Conservation (phyloP, 2,329 filamentous ascomycete genomes). For the Ascochyta lentis region DNA sequence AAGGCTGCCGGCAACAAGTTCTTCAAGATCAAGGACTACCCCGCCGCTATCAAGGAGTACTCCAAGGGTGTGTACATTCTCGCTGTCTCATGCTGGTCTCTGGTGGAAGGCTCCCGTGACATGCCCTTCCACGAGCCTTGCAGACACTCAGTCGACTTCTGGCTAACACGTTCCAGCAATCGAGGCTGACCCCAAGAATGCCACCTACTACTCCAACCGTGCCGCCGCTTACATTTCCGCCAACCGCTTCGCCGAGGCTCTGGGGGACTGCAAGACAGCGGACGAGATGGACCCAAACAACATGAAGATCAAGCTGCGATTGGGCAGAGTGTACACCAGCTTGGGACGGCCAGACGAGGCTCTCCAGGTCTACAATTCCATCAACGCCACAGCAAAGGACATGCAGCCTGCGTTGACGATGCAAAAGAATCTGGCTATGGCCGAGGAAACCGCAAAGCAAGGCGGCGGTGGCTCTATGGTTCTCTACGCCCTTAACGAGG, state of each 20-base stretch:
- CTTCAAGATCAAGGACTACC: slow-evolving; percentile 93
- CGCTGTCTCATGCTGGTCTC: too few species aligned
- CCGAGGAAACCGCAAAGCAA: slow-evolving; percentile 75
- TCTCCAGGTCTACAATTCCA: slow-evolving; percentile 78
- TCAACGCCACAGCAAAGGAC: slow-evolving; percentile 85
- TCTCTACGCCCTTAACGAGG: slow-evolving; percentile 87
- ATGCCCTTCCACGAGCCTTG: not conserved
- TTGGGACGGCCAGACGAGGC: slow-evolving; percentile 88
- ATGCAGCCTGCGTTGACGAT: slow-evolving; percentile 82
- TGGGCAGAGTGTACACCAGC: slow-evolving; percentile 88
- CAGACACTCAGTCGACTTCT: not conserved
- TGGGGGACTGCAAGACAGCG: slow-evolving; percentile 85
- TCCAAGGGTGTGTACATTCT: slow-evolving; percentile 76
- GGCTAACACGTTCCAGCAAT: slow-evolving; percentile 68
- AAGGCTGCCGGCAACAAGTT: slow-evolving; percentile 95
- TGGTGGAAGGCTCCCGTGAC: too few species aligned
- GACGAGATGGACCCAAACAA: slow-evolving; percentile 85
- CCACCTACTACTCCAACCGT: slow-evolving; percentile 93
- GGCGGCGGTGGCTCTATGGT: slow-evolving; percentile 89
- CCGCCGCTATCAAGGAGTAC: slow-evolving; percentile 88
- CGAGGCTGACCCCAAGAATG: slow-evolving; percentile 81
- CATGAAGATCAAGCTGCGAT: slow-evolving; percentile 83
- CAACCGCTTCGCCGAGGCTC: slow-evolving; percentile 75
- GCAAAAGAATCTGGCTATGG: slow-evolving; percentile 80
- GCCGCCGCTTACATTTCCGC: slow-evolving; percentile 94